Evolutionary conservation across 164 flowering plant genomes (phyloP).

Genomic region (Umbellularia californica): DNA sequence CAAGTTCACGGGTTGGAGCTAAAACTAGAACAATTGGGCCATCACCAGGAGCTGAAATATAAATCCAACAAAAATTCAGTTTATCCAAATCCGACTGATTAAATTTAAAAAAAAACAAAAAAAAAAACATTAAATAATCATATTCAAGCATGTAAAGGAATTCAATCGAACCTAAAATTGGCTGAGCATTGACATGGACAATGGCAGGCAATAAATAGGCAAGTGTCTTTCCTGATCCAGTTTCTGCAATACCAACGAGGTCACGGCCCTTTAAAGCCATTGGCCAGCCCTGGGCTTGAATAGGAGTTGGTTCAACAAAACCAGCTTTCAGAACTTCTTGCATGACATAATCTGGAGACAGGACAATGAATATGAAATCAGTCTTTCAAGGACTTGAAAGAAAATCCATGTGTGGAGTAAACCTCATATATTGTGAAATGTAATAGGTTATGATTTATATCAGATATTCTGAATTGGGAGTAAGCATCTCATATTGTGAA

Average conservation of each 20-base stretch:
- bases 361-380: not conserved
- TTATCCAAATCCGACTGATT: too few relatives aligned
- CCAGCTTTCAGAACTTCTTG: constrained; percentile 94
- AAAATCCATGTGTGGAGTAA: too few relatives aligned
- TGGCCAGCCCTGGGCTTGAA: constrained; percentile 99
- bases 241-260: constrained; percentile 98
- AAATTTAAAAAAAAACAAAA: not conserved
- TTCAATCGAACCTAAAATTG: constrained; percentile 62
- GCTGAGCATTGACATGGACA: constrained; percentile 99
- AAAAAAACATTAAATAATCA: not conserved
- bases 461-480: too few relatives aligned
- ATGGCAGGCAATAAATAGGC: constrained; percentile 96
- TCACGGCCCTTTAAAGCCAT: constrained; percentile 99
- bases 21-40: constrained; percentile 98
- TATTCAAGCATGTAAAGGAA: not conserved
- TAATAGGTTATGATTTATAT: too few relatives aligned
- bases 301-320: constrained; percentile 92
- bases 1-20: constrained; percentile 99
- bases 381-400: not conserved
- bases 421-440: too few relatives aligned
- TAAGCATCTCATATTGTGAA: too few relatives aligned
- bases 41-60: constrained; percentile 84
- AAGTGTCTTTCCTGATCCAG: constrained; percentile 98
- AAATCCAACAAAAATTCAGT: constrained; percentile 6
- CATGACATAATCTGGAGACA: constrained; percentile 78